Evolutionary conservation across 2,329 filamentous ascomycete genomes (phyloP), one percentile per base, ranked within the genome.

Genomic region (Alternaria viburni): DNA sequence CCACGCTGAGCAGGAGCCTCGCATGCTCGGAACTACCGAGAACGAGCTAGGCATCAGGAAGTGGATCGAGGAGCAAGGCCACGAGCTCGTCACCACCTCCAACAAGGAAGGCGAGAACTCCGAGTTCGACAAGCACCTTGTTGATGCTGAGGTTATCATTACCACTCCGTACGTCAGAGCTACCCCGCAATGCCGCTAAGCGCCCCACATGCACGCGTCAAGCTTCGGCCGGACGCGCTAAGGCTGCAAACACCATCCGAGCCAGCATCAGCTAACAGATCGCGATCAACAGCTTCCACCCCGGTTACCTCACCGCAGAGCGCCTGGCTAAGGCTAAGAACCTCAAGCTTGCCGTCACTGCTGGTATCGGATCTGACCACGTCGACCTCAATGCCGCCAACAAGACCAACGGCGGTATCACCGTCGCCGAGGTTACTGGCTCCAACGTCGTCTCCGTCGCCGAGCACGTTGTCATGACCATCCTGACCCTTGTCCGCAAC

Each of bases 391-490:
- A 98, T 81, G 93, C 92, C 47, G 96, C 96, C 82, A 98, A 98
- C 91, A 94, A 91, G 86, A 97, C 94, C 84, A 99, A 99, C 82
- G 95, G 95, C 77, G 96, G 96, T 80, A 85, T 98, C 84, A 99
- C 94, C 74, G 96, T 99, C 67, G 94, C 93, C 69, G 96, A 99
- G 83, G 96, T 99, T 70, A 99, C 96, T 10, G 96, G 96, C 79
- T 96, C 92, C 85, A 99, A 99, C 82, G 96, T 99, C 76, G 94
- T 97, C 76, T 98, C 96, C 55, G 96, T 99, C 69, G 96, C 96
- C 64, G 96, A 99, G 89, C 96, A 99, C 85, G 96, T 99, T 75
- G 84, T 99, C 85, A 98, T 99, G 96, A 99, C 96, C 81, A 98
- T 98, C 83, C 91, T 99, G 56, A 83, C 90, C 70, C 91, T 99